Base-by-base conservation (phyloP, 345 rosid species). In the Aegle marmelos region DNA sequence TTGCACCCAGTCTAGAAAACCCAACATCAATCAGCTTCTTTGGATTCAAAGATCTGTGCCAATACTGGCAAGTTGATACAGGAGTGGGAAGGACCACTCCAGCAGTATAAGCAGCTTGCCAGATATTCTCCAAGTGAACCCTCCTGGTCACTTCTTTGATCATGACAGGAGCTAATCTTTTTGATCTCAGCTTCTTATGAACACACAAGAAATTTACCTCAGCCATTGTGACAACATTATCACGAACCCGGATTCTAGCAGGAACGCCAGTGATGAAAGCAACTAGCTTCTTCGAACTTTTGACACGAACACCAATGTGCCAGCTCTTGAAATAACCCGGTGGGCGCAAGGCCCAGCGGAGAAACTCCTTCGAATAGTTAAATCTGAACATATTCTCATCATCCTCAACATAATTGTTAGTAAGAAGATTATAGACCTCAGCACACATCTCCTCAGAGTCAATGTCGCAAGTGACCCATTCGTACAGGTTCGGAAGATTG, bases 351-450 rank as follows among this genome's bases (percentile, higher is more conserved):
- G 83, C 89, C 92, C 92, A 89, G 62, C 83, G 37, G 6, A 89
- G 88, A 53, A 89, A 87, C 79, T 85, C 89, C 87, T 82, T 86
- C 0, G 89, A 89, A 74, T 89, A 89, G 64, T 84, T 85, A 54
- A 89, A 89, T 71, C 87, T 79, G 72, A 86, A 89, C 89, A 83
- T 84, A 74, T 83, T 84, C 84, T 82, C 88, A 53, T 87, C 88
- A 11, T 87, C 92, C 87, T 89, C 90, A 14, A 84, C 87, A 54
- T 89, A 86, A 58, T 89, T 87, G 30, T 80, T 76, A 64, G 45
- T 81, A 75, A 85, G 81, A 53, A 89, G 83, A 75, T 83, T 83
- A 72, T 86, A 86, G 22, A 83, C 88, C 77, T 86, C 83, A 2
- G 13, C 30, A 37, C 83, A 86, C 74, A 82, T 83, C 68, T 81